phyloP scores from a whole-genome alignment of 345 rosid species.

The Brassica juncea region DNA sequence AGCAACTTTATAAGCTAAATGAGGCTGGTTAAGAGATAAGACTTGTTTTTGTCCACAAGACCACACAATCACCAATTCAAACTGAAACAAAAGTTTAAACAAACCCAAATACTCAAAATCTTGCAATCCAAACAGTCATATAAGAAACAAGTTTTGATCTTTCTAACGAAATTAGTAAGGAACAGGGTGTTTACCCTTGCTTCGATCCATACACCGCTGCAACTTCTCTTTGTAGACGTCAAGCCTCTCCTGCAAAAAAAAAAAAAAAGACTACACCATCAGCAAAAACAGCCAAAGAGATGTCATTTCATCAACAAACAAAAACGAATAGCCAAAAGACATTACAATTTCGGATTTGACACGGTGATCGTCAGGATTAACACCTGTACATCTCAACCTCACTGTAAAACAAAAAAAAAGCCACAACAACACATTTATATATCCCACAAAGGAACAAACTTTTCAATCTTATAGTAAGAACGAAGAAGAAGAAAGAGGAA shows the following conservation, averaged over 20 bases:
- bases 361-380: constrained; percentile 80
- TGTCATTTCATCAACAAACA: not conserved
- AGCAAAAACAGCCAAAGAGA: constrained; percentile 12
- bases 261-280: not conserved
- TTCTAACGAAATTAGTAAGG: not conserved
- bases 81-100: not conserved
- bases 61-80: constrained; percentile 22
- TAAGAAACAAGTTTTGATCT: constrained; percentile 9
- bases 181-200: constrained; percentile 60
- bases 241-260: constrained; percentile 61
- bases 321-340: constrained; percentile 23
- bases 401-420: constrained; percentile 45
- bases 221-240: constrained; percentile 71
- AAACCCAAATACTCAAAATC: not conserved
- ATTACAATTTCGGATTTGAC: constrained; percentile 86
- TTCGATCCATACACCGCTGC: constrained; percentile 53
- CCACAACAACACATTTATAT: not conserved
- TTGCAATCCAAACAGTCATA: not conserved
- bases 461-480: not conserved
- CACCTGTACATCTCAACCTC: constrained; percentile 79
- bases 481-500: not conserved
- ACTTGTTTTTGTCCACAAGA: not conserved
- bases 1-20: not conserved
- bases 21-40: not conserved
- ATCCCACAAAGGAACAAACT: not conserved